Evolutionary conservation across 1,139 yeast species (phyloP).

Genomic region (Spencermartinsiella ligniputridi): DNA sequence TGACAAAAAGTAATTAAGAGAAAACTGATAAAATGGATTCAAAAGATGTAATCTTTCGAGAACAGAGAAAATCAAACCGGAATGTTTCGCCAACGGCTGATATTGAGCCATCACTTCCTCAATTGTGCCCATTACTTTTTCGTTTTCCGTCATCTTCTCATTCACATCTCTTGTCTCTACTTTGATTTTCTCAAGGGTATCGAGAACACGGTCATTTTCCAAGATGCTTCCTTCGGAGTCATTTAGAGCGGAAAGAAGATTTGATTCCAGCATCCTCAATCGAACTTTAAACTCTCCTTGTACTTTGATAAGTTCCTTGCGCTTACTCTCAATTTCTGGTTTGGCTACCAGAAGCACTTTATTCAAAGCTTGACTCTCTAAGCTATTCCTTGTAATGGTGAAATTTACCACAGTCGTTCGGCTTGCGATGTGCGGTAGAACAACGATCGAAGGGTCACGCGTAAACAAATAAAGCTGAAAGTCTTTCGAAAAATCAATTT

Average conservation of each 20-base stretch:
- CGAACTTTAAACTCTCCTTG: conserved; percentile 58
- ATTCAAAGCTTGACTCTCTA: conserved; percentile 61
- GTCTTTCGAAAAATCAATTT: conserved; percentile 61
- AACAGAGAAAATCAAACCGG: conserved; percentile 48
- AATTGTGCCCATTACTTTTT: conserved; percentile 49
- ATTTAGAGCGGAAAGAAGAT: conserved; percentile 55
- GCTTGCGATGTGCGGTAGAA: conserved; percentile 56
- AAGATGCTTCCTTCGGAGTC: conserved; percentile 58
- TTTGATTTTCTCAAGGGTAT: conserved; percentile 62
- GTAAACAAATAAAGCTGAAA: conserved; percentile 62
- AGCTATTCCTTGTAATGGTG: conserved; percentile 60
- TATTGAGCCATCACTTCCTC: conserved; percentile 46
- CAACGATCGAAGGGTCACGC: conserved; percentile 46
- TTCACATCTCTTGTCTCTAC: conserved; percentile 55
- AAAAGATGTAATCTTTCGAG: conserved; percentile 42
- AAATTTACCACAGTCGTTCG: conserved; percentile 66
- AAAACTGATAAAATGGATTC: conserved; percentile 54
- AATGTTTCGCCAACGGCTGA: conserved; percentile 50
- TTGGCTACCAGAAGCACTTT: conserved; percentile 49
- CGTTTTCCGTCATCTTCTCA: conserved; percentile 51
- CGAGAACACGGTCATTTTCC: conserved; percentile 59
- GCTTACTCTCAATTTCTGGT: conserved; percentile 64
- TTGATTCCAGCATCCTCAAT: conserved; percentile 55
- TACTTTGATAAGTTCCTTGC: conserved; percentile 49
- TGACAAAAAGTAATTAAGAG: conserved; percentile 45